A percentile compares a stretch with the other conserved stretches of the same genome.
Evolutionary conservation across 2,329 filamentous ascomycete species (phyloP).

Genomic region (Emergomyces pasteurianus): DNA sequence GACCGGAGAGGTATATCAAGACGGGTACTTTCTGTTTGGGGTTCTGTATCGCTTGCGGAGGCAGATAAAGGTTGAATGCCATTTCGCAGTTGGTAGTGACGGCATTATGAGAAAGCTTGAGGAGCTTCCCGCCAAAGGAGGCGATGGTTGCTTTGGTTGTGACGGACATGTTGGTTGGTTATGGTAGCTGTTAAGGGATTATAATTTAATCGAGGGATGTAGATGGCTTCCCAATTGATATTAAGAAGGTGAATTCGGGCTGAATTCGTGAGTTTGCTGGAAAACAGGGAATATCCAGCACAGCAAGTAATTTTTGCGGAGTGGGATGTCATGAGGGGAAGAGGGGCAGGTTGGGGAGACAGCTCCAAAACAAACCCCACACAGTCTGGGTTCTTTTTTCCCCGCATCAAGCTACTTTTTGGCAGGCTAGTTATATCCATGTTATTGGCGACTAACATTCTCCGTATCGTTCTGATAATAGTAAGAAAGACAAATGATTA

Average conservation of each 20-base stretch:
- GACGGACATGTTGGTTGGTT: slow-evolving; percentile 54
- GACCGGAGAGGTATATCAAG: slow-evolving; percentile 82
- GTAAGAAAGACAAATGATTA: not conserved
- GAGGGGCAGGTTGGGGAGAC: not conserved
- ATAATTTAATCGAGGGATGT: not conserved
- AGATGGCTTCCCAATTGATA: not conserved
- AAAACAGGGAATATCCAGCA: not conserved
- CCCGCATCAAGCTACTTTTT: no score
- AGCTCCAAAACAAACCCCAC: not conserved
- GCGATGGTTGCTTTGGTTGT: slow-evolving; percentile 80
- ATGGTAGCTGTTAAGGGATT: slow-evolving; percentile 1
- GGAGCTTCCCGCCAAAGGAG: slow-evolving; percentile 85
- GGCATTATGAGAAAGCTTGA: slow-evolving; percentile 84
- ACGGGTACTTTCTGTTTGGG: slow-evolving; percentile 59
- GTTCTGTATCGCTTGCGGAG: slow-evolving; percentile 50
- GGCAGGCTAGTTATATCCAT: no score
- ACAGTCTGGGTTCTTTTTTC: not conserved
- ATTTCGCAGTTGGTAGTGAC: slow-evolving; percentile 72
- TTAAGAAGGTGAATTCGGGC: not conserved
- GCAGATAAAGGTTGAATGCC: slow-evolving; percentile 86
- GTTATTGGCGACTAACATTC: no score
- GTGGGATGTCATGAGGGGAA: not conserved
- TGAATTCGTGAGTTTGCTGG: not conserved
- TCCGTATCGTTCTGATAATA: no score
- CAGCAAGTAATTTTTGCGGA: not conserved